Percentiles rank a stretch among this genome's conserved stretches.
Evolutionary conservation across 441 rosid species (phyloP).

Genomic region (Heliophila coronopifolia): DNA sequence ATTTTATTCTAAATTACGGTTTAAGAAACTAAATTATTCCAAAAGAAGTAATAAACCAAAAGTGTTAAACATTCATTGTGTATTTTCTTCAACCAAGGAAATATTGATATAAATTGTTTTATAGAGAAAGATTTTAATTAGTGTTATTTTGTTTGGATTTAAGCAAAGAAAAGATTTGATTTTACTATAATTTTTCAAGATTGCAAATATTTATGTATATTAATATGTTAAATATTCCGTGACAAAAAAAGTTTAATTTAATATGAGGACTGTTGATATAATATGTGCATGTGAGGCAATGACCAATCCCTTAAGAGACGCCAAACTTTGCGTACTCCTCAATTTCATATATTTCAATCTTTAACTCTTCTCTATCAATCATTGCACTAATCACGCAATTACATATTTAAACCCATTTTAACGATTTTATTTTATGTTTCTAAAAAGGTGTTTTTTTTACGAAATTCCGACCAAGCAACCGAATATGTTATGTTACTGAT

Average conservation of each 20-base stretch:
- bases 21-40: background rate
- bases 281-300: slow-evolving; percentile 29
- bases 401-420: background rate
- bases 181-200: too few species aligned
- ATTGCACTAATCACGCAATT: slow-evolving; percentile 14
- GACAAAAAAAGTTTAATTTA: too few species aligned
- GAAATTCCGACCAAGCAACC: slow-evolving; percentile 4
- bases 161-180: slow-evolving; percentile 1
- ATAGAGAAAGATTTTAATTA: background rate
- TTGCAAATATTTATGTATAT: too few species aligned
- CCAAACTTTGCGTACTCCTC: slow-evolving; percentile 31
- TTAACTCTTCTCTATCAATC: background rate
- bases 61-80: background rate
- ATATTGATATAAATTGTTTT: background rate
- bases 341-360: slow-evolving; percentile 5
- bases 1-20: background rate
- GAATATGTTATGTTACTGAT: background rate
- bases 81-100: background rate
- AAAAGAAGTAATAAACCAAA: background rate
- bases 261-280: slow-evolving; percentile 26
- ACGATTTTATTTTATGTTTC: too few species aligned
- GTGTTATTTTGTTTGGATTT: background rate
- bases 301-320: slow-evolving; percentile 35
- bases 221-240: too few species aligned
- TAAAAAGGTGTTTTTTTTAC: too few species aligned